Percentiles rank a stretch among this genome's conserved stretches.
phyloP scores from a whole-genome alignment of 306 rosid genomes.

The Fragaria nilgerrensis region DNA sequence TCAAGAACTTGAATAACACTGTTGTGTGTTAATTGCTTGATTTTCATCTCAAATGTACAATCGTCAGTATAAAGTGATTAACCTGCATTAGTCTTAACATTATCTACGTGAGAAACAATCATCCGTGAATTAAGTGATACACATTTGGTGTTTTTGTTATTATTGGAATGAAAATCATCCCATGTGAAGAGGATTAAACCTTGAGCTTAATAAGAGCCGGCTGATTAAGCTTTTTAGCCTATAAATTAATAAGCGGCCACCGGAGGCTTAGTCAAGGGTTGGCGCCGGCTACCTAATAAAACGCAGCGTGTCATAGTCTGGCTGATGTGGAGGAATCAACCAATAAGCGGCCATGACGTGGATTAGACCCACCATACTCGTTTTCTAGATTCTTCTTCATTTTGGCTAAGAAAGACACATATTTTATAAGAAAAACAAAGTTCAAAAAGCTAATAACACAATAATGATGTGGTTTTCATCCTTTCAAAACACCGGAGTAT shows the following conservation, averaged over 20 bases:
- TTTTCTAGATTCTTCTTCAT: not conserved
- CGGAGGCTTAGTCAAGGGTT: constrained; percentile 3
- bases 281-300: not conserved
- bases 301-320: not conserved
- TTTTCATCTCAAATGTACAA: too few species aligned
- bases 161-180: too few species aligned
- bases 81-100: too few species aligned
- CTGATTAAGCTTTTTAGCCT: not conserved
- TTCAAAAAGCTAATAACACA: not conserved
- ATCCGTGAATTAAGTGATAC: too few species aligned
- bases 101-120: too few species aligned
- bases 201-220: not conserved
- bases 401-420: too few species aligned
- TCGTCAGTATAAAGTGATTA: too few species aligned
- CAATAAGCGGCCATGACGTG: constrained; percentile 2
- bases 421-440: too few species aligned
- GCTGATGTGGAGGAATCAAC: constrained; percentile 14
- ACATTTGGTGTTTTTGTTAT: too few species aligned
- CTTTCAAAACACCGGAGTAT: not conserved
- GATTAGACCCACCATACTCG: not conserved
- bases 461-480: not conserved
- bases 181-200: too few species aligned
- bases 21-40: not conserved
- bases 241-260: not conserved
- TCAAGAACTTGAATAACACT: too few species aligned